phyloP scores from a whole-genome alignment of 78 protist genomes.

The Diacronema lutheri region DNA sequence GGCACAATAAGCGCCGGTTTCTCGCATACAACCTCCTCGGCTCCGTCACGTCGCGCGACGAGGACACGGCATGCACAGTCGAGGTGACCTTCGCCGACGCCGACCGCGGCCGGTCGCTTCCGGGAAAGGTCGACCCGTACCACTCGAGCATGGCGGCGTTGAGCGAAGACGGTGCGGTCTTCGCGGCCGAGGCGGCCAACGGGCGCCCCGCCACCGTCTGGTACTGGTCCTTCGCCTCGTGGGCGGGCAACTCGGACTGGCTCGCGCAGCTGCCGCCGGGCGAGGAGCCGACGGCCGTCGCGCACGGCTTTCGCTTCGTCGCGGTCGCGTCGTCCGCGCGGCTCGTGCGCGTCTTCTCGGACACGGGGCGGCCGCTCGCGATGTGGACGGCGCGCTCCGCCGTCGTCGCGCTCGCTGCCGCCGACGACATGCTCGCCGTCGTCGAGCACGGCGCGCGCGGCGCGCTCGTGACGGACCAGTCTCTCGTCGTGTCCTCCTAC shows the following conservation, averaged over 20 bases:
- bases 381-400: not conserved
- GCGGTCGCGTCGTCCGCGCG: not conserved
- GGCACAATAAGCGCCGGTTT: not conserved
- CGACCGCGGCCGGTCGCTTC: not conserved
- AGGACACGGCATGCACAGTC: not conserved
- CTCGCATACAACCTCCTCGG: not conserved
- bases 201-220: not conserved
- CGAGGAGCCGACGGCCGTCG: slow-evolving; percentile 8
- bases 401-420: not conserved
- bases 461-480: not conserved
- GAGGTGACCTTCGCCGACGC: not conserved
- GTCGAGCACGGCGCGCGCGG: not conserved
- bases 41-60: slow-evolving; percentile 8
- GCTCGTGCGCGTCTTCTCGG: slow-evolving; percentile 4
- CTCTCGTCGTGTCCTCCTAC: not conserved
- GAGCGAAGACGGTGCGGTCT: not conserved
- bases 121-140: not conserved
- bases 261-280: not conserved
- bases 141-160: slow-evolving; percentile 14
- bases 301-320: not conserved
- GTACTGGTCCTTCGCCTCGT: not conserved
- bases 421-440: not conserved
- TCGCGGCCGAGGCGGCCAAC: not conserved
- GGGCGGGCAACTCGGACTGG: slow-evolving; percentile 21
- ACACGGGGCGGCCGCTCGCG: slow-evolving; percentile 8